A percentile compares a stretch with the other conserved stretches of the same genome.
These are phyloP conservation scores for Tolypocladium tundrense DNA, from an alignment of 2,329 filamentous ascomycete species.

Conservation along the genomic window DNA sequence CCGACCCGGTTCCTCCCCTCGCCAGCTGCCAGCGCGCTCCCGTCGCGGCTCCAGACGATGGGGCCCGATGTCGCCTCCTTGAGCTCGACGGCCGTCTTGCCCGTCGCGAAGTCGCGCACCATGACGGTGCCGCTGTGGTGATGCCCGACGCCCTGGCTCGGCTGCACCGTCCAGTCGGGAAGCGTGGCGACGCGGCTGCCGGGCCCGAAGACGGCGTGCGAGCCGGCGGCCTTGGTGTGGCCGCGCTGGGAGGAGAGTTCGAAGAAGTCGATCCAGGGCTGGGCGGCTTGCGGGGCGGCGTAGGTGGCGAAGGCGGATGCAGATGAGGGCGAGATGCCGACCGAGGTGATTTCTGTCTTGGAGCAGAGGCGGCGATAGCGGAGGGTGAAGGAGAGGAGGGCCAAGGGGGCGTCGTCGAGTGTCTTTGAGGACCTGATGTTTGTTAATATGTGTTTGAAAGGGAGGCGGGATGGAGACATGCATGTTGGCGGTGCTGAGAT, in stretches of 20 bases:
- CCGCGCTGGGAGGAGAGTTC: slow-evolving; percentile 14
- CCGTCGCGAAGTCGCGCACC: slow-evolving; percentile 17
- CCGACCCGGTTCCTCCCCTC: slow-evolving; percentile 18
- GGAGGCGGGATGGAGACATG: background rate
- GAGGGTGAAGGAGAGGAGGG: slow-evolving; percentile 11
- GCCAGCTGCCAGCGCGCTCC: slow-evolving; percentile 17
- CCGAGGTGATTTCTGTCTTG: slow-evolving; percentile 20
- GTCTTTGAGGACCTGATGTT: background rate
- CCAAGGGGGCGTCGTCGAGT: background rate
- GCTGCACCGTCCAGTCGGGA: slow-evolving; percentile 18
- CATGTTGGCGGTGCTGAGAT: background rate
- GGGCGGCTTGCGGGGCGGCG: slow-evolving; percentile 15
- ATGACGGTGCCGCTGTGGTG: slow-evolving; percentile 19
- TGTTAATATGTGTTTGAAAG: background rate
- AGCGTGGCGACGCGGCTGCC: slow-evolving; percentile 16
- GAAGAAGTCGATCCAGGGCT: slow-evolving; percentile 27
- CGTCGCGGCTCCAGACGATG: slow-evolving; percentile 22
- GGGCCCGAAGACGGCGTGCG: slow-evolving; percentile 18
- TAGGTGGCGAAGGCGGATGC: slow-evolving; percentile 19
- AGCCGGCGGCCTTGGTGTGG: slow-evolving; percentile 20
- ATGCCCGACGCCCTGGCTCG: slow-evolving; percentile 18
- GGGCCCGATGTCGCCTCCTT: slow-evolving; percentile 18
- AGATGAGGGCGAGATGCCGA: slow-evolving; percentile 17
- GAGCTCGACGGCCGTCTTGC: slow-evolving; percentile 20
- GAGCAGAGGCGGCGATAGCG: slow-evolving; percentile 17